phyloP scores from a whole-genome alignment of 768 basidiomycete species.

The Russula lepida region DNA sequence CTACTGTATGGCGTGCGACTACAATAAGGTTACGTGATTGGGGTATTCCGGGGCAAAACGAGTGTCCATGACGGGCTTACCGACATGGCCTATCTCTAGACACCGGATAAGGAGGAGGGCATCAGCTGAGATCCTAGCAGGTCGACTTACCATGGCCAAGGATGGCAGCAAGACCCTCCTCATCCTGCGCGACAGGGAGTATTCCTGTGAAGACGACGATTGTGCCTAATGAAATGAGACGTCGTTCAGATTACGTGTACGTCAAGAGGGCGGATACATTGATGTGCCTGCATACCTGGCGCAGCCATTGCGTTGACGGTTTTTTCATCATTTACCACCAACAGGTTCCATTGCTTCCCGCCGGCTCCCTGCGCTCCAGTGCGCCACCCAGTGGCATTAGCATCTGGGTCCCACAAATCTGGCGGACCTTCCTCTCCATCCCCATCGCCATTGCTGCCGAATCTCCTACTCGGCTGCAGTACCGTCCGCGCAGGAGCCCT shows the following conservation, averaged over 20 bases:
- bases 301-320: constrained; percentile 71
- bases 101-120: background rate
- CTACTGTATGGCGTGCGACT: constrained; percentile 53
- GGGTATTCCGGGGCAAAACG: constrained; percentile 19
- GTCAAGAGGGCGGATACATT: background rate
- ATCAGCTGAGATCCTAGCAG: background rate
- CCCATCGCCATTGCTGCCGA: background rate
- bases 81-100: constrained; percentile 74
- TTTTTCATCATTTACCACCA: constrained; percentile 67
- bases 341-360: constrained; percentile 50
- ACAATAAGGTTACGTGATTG: background rate
- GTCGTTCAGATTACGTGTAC: background rate
- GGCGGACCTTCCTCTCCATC: background rate
- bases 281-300: constrained; percentile 40
- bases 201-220: constrained; percentile 90
- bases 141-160: constrained; percentile 63
- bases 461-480: constrained; percentile 20
- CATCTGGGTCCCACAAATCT: constrained; percentile 25
- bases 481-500: constrained; percentile 17
- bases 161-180: constrained; percentile 77
- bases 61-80: constrained; percentile 30
- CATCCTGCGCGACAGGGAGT: constrained; percentile 64
- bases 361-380: background rate
- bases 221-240: constrained; percentile 40
- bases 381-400: background rate